Evolutionary conservation across 23 red algal species (phyloP).

Genomic region (Gracilaria domingensis): DNA sequence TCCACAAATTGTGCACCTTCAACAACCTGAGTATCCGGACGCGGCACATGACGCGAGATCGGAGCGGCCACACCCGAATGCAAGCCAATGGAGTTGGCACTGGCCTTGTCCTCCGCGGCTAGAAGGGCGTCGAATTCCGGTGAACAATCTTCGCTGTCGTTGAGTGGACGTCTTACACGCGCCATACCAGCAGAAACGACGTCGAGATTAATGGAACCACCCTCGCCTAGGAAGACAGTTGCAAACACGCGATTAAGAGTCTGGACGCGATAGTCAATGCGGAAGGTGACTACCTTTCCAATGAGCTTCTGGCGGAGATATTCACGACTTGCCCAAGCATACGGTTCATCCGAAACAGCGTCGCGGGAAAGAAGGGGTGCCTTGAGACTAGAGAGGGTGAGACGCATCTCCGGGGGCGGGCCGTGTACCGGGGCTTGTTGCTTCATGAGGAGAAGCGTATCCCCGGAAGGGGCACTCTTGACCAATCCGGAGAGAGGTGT

Average conservation of each 20-base stretch:
- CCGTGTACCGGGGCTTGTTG: slow-evolving; percentile 50
- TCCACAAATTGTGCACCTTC: slow-evolving; percentile 35
- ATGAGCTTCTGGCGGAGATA: slow-evolving; percentile 69
- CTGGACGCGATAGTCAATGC: slow-evolving; percentile 80
- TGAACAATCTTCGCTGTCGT: slow-evolving; percentile 55
- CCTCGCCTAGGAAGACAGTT: slow-evolving; percentile 32
- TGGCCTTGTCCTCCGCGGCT: slow-evolving; percentile 77
- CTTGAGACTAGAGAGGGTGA: slow-evolving; percentile 73
- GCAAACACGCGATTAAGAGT: slow-evolving; percentile 51
- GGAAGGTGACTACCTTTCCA: slow-evolving; percentile 74
- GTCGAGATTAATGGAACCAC: slow-evolving; percentile 44
- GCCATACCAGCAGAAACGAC: slow-evolving; percentile 62
- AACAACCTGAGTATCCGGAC: background rate
- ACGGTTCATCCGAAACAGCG: slow-evolving; percentile 73
- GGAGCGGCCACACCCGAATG: slow-evolving; percentile 48
- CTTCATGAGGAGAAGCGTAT: slow-evolving; percentile 86
- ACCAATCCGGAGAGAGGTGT: slow-evolving; percentile 74
- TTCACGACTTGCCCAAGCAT: slow-evolving; percentile 79
- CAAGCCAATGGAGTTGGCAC: slow-evolving; percentile 43
- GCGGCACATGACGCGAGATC: slow-evolving; percentile 38
- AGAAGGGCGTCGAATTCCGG: slow-evolving; percentile 73
- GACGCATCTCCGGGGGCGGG: slow-evolving; percentile 87
- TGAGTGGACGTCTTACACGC: slow-evolving; percentile 52
- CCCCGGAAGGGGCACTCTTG: slow-evolving; percentile 81
- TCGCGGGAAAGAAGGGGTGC: slow-evolving; percentile 74